These are phyloP conservation scores for Viridothelium virens DNA, from an alignment of 495 filamentous ascomycete species.

Conservation along the genomic window DNA sequence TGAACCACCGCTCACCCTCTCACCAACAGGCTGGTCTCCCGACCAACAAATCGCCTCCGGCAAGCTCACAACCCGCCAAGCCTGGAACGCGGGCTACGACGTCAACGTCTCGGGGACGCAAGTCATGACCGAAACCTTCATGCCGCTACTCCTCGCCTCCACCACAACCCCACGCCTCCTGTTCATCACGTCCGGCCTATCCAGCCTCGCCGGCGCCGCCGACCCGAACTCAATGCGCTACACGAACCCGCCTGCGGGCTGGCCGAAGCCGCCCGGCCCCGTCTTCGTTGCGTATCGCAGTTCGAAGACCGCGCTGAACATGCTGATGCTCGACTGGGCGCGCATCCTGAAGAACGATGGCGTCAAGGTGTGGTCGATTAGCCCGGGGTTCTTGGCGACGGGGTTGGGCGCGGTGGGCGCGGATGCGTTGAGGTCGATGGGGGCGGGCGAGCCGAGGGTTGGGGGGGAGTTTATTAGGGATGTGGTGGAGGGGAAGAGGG, in stretches of 20 bases:
- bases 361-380: constrained; percentile 51
- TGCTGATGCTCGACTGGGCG: constrained; percentile 56
- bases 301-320: constrained; percentile 55
- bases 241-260: constrained; percentile 38
- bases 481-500: constrained; percentile 28
- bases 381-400: constrained; percentile 52
- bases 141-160: constrained; percentile 45
- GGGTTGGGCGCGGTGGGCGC: constrained; percentile 37
- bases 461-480: constrained; percentile 22
- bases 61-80: constrained; percentile 37
- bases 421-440: constrained; percentile 32
- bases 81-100: constrained; percentile 40
- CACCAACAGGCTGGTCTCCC: constrained; percentile 20
- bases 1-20: constrained; percentile 6
- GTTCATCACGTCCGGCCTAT: constrained; percentile 42
- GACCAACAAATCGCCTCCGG: constrained; percentile 29
- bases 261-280: constrained; percentile 36
- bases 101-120: constrained; percentile 47
- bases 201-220: constrained; percentile 40
- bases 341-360: constrained; percentile 48
- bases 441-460: constrained; percentile 23
- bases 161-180: constrained; percentile 39
- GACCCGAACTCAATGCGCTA: constrained; percentile 29
- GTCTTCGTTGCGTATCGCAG: constrained; percentile 41
- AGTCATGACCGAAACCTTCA: constrained; percentile 40